Conservation (phyloP, 2,329 filamentous ascomycete genomes). For the Diaporthe aspalathi region DNA sequence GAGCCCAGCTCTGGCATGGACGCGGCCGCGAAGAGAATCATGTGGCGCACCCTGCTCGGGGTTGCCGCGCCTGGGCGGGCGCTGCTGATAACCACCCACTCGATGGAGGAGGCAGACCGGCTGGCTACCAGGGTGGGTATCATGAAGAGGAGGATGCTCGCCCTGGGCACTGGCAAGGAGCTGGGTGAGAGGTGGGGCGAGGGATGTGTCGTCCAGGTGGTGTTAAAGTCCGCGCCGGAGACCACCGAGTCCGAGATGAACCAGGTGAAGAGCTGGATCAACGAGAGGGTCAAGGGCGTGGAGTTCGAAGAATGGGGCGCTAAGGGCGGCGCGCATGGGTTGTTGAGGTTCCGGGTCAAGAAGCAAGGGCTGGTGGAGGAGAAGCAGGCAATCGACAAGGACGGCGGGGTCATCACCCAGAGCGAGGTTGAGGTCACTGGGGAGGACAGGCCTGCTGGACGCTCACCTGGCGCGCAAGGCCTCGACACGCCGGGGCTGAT, state of each 20-base stretch:
- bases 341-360: conserved; percentile 35
- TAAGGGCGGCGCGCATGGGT: conserved; percentile 30
- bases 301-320: conserved; percentile 63
- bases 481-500: conserved; percentile 49
- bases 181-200: conserved; percentile 82
- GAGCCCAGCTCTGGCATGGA: conserved; percentile 92
- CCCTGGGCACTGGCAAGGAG: conserved; percentile 79
- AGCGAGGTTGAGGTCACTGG: neutral
- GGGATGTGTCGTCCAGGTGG: conserved; percentile 83
- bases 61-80: conserved; percentile 77
- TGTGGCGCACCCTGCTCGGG: conserved; percentile 84
- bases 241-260: conserved; percentile 77
- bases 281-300: conserved; percentile 69
- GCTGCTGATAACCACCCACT: conserved; percentile 89
- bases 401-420: neutral
- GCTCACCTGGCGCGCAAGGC: conserved; percentile 46
- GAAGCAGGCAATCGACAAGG: conserved; percentile 9
- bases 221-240: conserved; percentile 79
- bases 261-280: conserved; percentile 74
- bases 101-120: conserved; percentile 95
- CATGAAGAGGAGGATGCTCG: conserved; percentile 86
- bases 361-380: conserved; percentile 40
- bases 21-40: conserved; percentile 87
- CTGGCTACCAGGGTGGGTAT: conserved; percentile 87
- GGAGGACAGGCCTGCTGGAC: conserved; percentile 1